phyloP scores from a whole-genome alignment of 345 rosid species.

The Rhodamnia argentea region DNA sequence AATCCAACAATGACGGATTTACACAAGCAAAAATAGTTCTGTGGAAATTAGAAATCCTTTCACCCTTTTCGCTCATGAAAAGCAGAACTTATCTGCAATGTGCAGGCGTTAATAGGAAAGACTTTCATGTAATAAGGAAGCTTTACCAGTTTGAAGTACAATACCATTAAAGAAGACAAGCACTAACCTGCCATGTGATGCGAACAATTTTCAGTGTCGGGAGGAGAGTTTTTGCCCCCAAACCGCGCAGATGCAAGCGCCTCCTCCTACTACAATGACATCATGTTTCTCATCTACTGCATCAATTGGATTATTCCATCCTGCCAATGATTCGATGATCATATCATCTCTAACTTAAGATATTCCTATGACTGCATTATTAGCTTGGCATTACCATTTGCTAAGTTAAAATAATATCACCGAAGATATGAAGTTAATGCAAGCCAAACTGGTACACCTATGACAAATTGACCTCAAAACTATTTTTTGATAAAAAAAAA shows the following conservation, averaged over 20 bases:
- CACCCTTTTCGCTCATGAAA: neutral
- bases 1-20: neutral
- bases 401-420: neutral
- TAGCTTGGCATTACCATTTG: neutral
- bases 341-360: neutral
- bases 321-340: slow-evolving; percentile 12
- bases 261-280: slow-evolving; percentile 91
- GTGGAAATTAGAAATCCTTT: neutral
- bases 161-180: neutral
- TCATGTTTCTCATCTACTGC: slow-evolving; percentile 53
- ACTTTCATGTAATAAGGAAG: neutral
- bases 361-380: neutral
- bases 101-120: neutral
- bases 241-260: slow-evolving; percentile 87
- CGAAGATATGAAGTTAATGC: neutral
- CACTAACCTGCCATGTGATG: slow-evolving; percentile 86
- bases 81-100: neutral
- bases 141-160: neutral
- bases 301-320: slow-evolving; percentile 9
- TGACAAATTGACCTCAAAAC: no score
- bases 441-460: no score
- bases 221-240: slow-evolving; percentile 80
- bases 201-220: slow-evolving; percentile 83
- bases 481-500: no score
- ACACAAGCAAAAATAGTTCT: neutral